Percentiles rank a stretch among this genome's conserved stretches.
Evolutionary conservation across 1,284 basidiomycete genomes (phyloP).

Genomic region (Coriolopsis trogii): DNA sequence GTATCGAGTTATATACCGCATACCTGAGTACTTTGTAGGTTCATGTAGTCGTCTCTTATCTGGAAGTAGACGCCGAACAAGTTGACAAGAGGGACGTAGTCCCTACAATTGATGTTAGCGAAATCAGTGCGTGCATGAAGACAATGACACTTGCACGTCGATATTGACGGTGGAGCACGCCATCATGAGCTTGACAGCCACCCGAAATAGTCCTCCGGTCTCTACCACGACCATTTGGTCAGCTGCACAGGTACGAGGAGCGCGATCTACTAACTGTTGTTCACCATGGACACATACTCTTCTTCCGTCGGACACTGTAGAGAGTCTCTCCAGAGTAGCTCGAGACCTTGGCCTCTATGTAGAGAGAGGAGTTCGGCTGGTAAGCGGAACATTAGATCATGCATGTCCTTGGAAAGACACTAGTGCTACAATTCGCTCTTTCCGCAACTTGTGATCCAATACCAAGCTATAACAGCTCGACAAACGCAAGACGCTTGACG

Average conservation of each 20-base stretch:
- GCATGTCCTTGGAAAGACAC: too few species aligned
- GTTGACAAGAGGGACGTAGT: slow-evolving; percentile 92
- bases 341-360: slow-evolving; percentile 95
- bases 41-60: slow-evolving; percentile 98
- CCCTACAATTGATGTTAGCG: slow-evolving; percentile 45
- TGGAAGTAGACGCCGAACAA: slow-evolving; percentile 95
- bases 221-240: slow-evolving; percentile 51
- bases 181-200: slow-evolving; percentile 97
- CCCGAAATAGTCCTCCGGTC: slow-evolving; percentile 92
- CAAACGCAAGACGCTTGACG: too few species aligned
- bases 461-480: too few species aligned
- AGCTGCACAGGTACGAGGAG: background rate
- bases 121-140: background rate
- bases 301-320: slow-evolving; percentile 93
- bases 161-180: slow-evolving; percentile 70
- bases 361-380: slow-evolving; percentile 86
- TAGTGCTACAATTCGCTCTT: too few species aligned
- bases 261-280: slow-evolving; percentile 75
- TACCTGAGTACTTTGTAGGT: slow-evolving; percentile 86
- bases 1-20: background rate
- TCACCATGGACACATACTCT: slow-evolving; percentile 96
- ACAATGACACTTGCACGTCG: slow-evolving; percentile 50
- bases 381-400: too few species aligned
- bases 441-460: too few species aligned
- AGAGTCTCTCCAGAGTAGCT: slow-evolving; percentile 93